Base-by-base conservation (phyloP, 768 basidiomycete species). In the Rickenella mellea region DNA sequence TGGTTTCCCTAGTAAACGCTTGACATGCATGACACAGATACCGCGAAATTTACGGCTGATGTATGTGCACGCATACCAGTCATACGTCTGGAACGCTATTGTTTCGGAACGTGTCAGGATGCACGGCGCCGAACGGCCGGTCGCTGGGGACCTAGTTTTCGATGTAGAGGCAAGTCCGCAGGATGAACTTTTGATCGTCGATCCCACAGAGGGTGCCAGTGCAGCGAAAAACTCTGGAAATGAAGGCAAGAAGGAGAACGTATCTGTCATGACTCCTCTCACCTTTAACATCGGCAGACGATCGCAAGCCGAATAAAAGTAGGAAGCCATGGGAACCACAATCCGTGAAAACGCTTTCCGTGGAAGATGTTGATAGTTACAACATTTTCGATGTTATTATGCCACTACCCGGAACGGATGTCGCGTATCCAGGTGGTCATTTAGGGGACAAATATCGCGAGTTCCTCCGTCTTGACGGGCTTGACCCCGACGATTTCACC, bases 41-140 rank as follows among this genome's bases (percentile, higher is more conserved):
- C 96, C 96, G 11, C 75, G 84, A 43, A 98, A 94, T 55, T 74
- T 99, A 45, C 76, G 96, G 39, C 66, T 96, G 49, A 97, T 99
- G 88, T 99, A 98, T 59, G 80, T 97, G 42, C 96, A 99, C 60
- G 93, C 93, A 24, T 99, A 97, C 58, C 96, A 99, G 60, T 93
- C 89, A 12, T 99, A 97, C 53, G 82, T 98, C 26, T 99, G 94
- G 94, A 99, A 99, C 62, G 80, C 90, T 36, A 82, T 97, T 43
- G 89, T 93, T 29, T 97, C 93, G 3, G 91, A 97, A 61, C 83
- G 96, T 10, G 80, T 98, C 54, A 79, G 77, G 45, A 69, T 71
- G 37, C 80, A 80, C 52, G 91, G 93, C 24, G 65, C 73, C 39
- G 74, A 82, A 39, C 70, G 73, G 46, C 80, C 89, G 1, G 71